Percentiles rank a stretch among this genome's conserved stretches.
Conservation (phyloP, 768 basidiomycete species). For the Auriculariales sp. region DNA sequence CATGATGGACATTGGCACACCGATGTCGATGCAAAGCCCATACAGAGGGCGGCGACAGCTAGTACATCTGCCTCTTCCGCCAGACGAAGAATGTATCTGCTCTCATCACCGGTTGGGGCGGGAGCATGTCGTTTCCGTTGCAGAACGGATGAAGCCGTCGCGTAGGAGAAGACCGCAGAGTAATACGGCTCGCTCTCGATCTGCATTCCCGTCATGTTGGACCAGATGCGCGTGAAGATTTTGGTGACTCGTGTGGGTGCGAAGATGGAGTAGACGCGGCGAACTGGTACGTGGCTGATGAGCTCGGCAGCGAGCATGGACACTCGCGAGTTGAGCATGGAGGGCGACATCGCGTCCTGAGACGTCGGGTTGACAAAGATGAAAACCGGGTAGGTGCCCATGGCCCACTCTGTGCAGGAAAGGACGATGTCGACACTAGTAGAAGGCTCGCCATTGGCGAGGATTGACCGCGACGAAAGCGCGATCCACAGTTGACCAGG, state of each 20-base stretch:
- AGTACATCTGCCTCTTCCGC: slow-evolving; percentile 26
- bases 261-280: slow-evolving; percentile 54
- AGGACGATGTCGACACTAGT: slow-evolving; percentile 23
- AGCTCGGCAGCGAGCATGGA: slow-evolving; percentile 27
- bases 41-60: slow-evolving; percentile 33
- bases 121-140: slow-evolving; percentile 2
- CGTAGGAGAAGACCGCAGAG: slow-evolving; percentile 40
- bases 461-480: not conserved
- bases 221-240: slow-evolving; percentile 37
- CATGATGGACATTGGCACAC: slow-evolving; percentile 23
- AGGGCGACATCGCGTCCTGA: slow-evolving; percentile 18
- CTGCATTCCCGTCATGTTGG: slow-evolving; percentile 25
- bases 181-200: slow-evolving; percentile 37
- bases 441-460: not conserved
- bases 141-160: slow-evolving; percentile 30
- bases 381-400: slow-evolving; percentile 56
- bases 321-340: slow-evolving; percentile 27
- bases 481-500: not conserved
- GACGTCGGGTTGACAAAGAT: slow-evolving; percentile 26
- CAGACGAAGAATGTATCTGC: slow-evolving; percentile 21
- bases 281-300: slow-evolving; percentile 15
- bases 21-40: slow-evolving; percentile 41
- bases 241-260: slow-evolving; percentile 31
- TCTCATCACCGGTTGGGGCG: not conserved
- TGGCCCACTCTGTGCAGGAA: slow-evolving; percentile 38